Evolutionary conservation across 1,284 basidiomycete species (phyloP).

Genomic region (Moesziomyces sp.): DNA sequence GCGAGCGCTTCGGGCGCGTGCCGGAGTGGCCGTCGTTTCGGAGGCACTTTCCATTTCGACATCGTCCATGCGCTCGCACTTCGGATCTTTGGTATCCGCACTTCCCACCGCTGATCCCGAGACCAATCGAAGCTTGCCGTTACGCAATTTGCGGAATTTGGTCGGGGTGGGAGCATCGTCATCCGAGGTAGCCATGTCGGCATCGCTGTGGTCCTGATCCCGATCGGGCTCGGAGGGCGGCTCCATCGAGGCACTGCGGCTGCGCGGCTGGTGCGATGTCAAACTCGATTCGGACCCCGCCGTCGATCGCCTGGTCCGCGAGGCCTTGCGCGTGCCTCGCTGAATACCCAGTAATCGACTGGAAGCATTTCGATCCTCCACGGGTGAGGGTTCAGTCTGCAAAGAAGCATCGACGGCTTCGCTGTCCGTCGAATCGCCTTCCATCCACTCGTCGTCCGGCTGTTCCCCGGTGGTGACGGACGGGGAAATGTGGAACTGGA

Average conservation of each 20-base stretch:
- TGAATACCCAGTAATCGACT: not conserved
- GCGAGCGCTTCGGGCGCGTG: not conserved
- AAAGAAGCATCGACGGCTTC: slow-evolving; percentile 16
- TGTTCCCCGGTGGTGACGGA: slow-evolving; percentile 1
- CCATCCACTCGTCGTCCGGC: slow-evolving; percentile 42
- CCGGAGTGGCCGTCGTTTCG: not conserved
- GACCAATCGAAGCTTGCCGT: slow-evolving; percentile 53
- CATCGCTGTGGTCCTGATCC: slow-evolving; percentile 9
- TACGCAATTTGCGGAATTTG: slow-evolving; percentile 59
- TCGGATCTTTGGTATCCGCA: not conserved
- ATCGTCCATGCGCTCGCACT: slow-evolving; percentile 19
- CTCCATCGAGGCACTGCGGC: slow-evolving; percentile 22
- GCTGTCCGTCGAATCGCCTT: slow-evolving; percentile 26
- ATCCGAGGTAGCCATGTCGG: slow-evolving; percentile 15
- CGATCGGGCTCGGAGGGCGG: not conserved
- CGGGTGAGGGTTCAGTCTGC: not conserved
- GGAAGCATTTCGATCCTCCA: not conserved
- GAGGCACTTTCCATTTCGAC: slow-evolving; percentile 39
- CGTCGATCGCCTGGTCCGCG: slow-evolving; percentile 16
- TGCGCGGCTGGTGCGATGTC: slow-evolving; percentile 17
- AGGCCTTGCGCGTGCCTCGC: not conserved
- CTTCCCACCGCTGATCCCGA: slow-evolving; percentile 6
- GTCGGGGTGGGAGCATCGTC: slow-evolving; percentile 47
- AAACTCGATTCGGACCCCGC: slow-evolving; percentile 22
- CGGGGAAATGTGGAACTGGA: slow-evolving; percentile 19